Percentiles rank a stretch among this genome's conserved stretches.
Conservation (phyloP, 257 asterid species). For the Fraxinus excelsior region DNA sequence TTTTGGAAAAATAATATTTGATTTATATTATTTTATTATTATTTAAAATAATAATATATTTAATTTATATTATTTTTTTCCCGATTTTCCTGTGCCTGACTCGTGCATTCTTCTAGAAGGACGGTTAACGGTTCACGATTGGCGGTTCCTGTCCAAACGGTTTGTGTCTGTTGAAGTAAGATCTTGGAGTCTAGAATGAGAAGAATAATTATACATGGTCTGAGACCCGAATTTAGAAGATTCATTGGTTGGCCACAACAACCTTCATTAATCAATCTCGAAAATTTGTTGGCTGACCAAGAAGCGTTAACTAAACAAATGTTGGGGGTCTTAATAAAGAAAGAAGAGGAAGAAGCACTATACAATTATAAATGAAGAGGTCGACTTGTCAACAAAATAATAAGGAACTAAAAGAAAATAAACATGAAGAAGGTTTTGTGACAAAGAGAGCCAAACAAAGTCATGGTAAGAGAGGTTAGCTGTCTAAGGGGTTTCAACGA, state of each 20-base stretch:
- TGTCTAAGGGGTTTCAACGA: not conserved
- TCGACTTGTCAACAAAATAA: not conserved
- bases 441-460: not conserved
- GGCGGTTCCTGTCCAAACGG: too few relatives aligned
- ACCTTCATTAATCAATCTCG: not conserved
- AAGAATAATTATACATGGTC: slow-evolving; percentile 7
- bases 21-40: too few relatives aligned
- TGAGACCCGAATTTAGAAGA: not conserved
- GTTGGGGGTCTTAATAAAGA: not conserved
- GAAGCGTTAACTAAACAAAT: slow-evolving; percentile 21
- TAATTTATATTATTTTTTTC: too few relatives aligned
- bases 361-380: slow-evolving; percentile 1
- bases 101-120: too few relatives aligned
- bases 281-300: slow-evolving; percentile 5
- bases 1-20: too few relatives aligned
- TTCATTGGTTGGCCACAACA: not conserved
- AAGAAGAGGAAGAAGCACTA: not conserved
- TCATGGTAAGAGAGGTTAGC: not conserved
- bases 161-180: too few relatives aligned
- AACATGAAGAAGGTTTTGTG: not conserved
- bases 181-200: not conserved
- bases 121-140: too few relatives aligned
- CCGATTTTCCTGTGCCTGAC: too few relatives aligned
- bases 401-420: not conserved
- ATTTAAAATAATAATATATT: too few relatives aligned